Evolutionary conservation across 345 rosid genomes (phyloP).

Genomic region (Citrus sinensis): DVS_A1.0 CM039169.1:359501-360000

Average conservation of each 20-base stretch:
- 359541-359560: constrained; percentile 16
- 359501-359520: no score
- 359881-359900: no score
- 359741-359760: neutral
- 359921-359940: neutral
- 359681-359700: no score
- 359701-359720: neutral
- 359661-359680: neutral
- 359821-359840: no score
- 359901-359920: no score
- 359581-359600: neutral
- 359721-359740: neutral
- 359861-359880: no score
- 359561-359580: neutral
- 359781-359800: no score
- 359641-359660: constrained; percentile 15
- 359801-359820: no score
- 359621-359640: neutral
- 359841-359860: no score
- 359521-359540: constrained; percentile 26
- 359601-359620: neutral
- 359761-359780: neutral
- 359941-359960: neutral
- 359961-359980: neutral
- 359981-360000: neutral